Conservation (phyloP, 1,284 basidiomycete species). For the Ceraceosorus guamensis region DNA sequence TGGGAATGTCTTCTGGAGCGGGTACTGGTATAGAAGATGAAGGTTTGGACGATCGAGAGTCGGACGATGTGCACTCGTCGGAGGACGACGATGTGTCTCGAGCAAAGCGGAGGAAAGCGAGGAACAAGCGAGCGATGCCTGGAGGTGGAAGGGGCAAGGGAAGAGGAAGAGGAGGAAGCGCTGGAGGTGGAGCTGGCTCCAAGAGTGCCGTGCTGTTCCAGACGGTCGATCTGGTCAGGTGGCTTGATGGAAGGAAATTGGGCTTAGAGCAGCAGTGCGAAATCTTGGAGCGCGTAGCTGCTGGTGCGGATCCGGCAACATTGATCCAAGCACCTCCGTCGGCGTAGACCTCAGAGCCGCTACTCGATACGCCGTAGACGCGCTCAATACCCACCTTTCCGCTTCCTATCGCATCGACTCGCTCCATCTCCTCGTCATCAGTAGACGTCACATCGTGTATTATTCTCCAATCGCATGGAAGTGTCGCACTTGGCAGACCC, state of each 20-base stretch:
- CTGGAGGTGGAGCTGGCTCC: slow-evolving; percentile 40
- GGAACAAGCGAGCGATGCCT: slow-evolving; percentile 2
- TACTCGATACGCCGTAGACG: no score
- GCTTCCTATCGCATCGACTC: no score
- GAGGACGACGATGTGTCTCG: slow-evolving; percentile 18
- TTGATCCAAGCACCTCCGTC: no score
- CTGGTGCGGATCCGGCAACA: neutral
- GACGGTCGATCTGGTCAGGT: slow-evolving; percentile 43
- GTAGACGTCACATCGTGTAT: no score
- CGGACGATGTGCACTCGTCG: slow-evolving; percentile 12
- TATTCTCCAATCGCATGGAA: no score
- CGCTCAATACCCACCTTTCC: no score
- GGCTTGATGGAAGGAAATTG: slow-evolving; percentile 39
- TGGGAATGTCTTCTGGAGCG: slow-evolving; percentile 40
- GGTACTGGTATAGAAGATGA: slow-evolving; percentile 47
- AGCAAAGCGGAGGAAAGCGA: slow-evolving; percentile 9
- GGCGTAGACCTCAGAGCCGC: no score
- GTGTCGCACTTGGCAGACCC: no score
- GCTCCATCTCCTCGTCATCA: no score
- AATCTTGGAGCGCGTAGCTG: slow-evolving; percentile 20
- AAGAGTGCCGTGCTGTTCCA: slow-evolving; percentile 47
- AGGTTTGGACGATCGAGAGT: slow-evolving; percentile 40
- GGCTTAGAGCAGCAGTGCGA: slow-evolving; percentile 27
- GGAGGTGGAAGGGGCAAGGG: slow-evolving; percentile 33
- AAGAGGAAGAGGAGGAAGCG: slow-evolving; percentile 40